A percentile compares a stretch with the other conserved stretches of the same genome.
phyloP scores from a whole-genome alignment of 2,329 filamentous ascomycete species.

The Zelopaecilomyces penicillatus region DNA sequence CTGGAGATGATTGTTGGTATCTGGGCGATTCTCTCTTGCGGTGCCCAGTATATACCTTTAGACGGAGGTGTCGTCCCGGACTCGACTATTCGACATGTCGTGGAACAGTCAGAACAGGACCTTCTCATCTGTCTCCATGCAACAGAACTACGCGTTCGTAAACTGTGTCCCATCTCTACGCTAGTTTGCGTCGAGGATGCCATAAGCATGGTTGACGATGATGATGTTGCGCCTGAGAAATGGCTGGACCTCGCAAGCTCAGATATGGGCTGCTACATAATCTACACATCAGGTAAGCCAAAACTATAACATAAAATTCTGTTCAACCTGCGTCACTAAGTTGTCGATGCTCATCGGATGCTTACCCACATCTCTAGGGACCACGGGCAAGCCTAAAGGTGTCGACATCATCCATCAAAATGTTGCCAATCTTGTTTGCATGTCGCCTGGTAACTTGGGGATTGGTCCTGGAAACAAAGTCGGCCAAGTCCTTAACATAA shows the following conservation, averaged over 20 bases:
- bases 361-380: conserved; percentile 23
- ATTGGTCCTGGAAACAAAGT: conserved; percentile 43
- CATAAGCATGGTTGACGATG: neutral
- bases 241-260: conserved; percentile 26
- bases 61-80: conserved; percentile 47
- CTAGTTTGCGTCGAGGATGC: conserved; percentile 23
- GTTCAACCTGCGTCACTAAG: too few relatives aligned
- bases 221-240: conserved; percentile 2
- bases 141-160: conserved; percentile 24
- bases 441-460: conserved; percentile 42
- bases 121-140: conserved; percentile 40
- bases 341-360: too few relatives aligned
- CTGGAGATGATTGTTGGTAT: conserved; percentile 51
- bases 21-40: conserved; percentile 46
- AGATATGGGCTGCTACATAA: conserved; percentile 36
- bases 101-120: conserved; percentile 35
- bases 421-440: conserved; percentile 44
- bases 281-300: conserved; percentile 44
- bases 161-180: conserved; percentile 16
- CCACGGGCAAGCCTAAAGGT: conserved; percentile 50
- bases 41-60: conserved; percentile 51
- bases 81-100: conserved; percentile 38
- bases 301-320: too few relatives aligned
- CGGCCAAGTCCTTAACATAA: conserved; percentile 48
- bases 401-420: conserved; percentile 49